Evolutionary conservation across 345 rosid species (phyloP), one percentile per base, ranked within the genome.

Genomic region (Leavenworthia alabamica): DNA sequence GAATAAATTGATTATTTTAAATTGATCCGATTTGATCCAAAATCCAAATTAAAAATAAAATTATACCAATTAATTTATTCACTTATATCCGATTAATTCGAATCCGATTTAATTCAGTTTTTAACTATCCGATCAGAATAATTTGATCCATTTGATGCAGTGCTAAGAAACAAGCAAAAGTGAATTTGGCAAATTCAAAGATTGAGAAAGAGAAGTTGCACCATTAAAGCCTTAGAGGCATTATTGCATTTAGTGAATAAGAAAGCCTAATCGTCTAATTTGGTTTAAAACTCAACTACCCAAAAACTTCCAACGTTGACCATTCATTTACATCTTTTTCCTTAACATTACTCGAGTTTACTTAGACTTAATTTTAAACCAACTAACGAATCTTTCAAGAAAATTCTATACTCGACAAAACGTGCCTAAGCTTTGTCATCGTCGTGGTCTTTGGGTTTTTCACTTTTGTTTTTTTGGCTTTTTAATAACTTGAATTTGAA

Each of bases 221-320:
- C 39, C 22, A 54, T 23, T 65, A 44, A 65, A 55, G 70, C 22
- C 55, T 23, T 65, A 44, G 55, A 55, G 70, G 10, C 54, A 43
- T 12, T 32, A 43, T 12, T 32, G 61, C 61, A 64, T 64, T 64
- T 14, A 51, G 68, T 64, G 43, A 41, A 52, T 7, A 29, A 43
- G 33, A 52, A 52, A 52, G 42, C 17, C 14, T 29, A 42, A n/a
- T n/a, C 36, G 45, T 54, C 4, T 23, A 5, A 19, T 35, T 55
- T 66, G 56, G 71, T 56, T 16, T 17, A 19, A 26, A 24, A 36
- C 47, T 36, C 39, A 66, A 45, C 63, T 45, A 35, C 56, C 63
- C 2, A 33, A 64, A 42, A 31, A 45, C n/a, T 43, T 32, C 33
- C 24, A 33, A 43, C 16, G 53, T 54, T 53, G 61, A 53, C 68